These are phyloP conservation scores for Tuber magnatum DNA, from an alignment of 495 filamentous ascomycete species.

Conservation along the genomic window DNA sequence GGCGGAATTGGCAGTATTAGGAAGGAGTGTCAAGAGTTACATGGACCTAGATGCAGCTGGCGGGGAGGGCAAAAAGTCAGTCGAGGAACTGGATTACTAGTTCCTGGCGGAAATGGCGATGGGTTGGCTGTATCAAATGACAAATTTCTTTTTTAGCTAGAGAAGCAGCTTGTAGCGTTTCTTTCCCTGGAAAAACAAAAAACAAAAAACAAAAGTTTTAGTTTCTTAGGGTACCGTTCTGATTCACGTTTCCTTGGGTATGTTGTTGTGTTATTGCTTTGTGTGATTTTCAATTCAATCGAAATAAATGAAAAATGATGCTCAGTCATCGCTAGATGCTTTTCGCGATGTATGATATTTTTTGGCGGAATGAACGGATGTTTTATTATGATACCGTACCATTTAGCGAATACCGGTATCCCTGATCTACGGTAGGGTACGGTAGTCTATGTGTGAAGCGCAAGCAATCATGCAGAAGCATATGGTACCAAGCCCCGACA, in stretches of 20 bases:
- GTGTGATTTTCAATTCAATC: constrained; percentile 1
- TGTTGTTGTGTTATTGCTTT: not conserved
- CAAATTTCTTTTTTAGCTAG: not conserved
- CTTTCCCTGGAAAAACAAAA: not conserved
- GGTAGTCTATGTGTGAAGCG: not conserved
- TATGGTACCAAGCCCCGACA: not conserved
- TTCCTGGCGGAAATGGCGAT: not conserved
- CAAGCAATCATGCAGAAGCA: not conserved
- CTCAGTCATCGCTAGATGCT: not conserved
- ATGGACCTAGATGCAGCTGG: constrained; percentile 84
- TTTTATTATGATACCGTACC: not conserved
- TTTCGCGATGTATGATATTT: not conserved
- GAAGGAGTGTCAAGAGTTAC: constrained; percentile 87
- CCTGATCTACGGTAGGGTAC: not conserved
- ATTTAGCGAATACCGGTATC: not conserved
- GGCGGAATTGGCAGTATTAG: constrained; percentile 68
- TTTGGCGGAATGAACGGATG: not conserved
- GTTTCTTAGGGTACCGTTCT: not conserved
- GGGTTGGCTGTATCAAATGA: constrained; percentile 4
- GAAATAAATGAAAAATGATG: not conserved
- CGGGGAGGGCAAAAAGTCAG: constrained; percentile 47
- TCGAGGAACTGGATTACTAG: constrained; percentile 55
- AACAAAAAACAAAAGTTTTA: not conserved
- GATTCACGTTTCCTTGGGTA: not conserved
- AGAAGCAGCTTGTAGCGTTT: not conserved